Base-by-base conservation (phyloP, 768 basidiomycete species). In the Xerocomellus chrysenteron region DNA sequence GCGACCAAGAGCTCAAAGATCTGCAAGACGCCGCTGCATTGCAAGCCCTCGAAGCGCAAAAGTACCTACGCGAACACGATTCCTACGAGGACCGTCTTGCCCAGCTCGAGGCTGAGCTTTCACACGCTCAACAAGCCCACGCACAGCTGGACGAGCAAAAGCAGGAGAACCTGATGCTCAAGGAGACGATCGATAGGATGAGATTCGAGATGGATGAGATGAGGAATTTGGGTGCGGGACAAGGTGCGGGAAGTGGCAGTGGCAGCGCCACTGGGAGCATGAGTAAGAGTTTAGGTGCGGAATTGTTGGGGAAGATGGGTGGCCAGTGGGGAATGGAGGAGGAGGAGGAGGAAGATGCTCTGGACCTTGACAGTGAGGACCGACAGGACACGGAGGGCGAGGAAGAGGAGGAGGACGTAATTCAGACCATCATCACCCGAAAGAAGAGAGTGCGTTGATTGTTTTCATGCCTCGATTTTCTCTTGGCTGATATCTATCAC, bases 141-240 rank as follows among this genome's bases (percentile, higher is more conserved):
- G 81, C 77, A 0, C 82, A 85, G 56, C 80, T 97, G 37, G 92
- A 95, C 56, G 87, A 90, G 63, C 95, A 98, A 77, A 97, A 97
- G 76, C 91, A 93, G 65, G 92, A 95, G 78, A 98, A 97, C 65
- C 68, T 96, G 61, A 74, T 92, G 66, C 78, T 98, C 57, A 96
- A 96, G 68, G 95, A 98, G 78, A 97, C 94, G 2, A 98, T 98
- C 62, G 94, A 97, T 68, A 82, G 94, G 46, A 87, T 97, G 83
- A 81, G 92, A 33, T 96, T 88, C 61, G 95, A 98, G 65, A 84
- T 98, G 80, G 94, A 98, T 63, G 93, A 95, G 73, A 83, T 95
- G 79, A 80, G 93, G 40, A 83, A 75, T 50, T 74, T 71, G 46
- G 68, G 74, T 39, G 72, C 61, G 40, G 69, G 66, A 40, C 66